Evolutionary conservation across 805 yeast species (phyloP).

Genomic region (Saturnispora ahearnii): DNA sequence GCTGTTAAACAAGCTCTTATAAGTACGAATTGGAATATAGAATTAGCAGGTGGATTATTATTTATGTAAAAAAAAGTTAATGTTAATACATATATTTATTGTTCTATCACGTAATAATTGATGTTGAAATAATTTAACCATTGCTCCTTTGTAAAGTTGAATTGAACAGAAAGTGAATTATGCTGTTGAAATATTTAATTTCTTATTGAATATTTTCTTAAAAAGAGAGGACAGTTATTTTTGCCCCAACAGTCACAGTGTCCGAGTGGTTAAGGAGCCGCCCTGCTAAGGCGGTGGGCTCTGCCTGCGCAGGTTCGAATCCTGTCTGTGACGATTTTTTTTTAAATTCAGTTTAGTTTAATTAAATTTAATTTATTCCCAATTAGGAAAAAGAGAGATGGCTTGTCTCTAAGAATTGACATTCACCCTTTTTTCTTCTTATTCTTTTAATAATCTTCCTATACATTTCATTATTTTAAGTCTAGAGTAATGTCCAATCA

Average conservation of each 20-base stretch:
- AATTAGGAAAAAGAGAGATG: not conserved
- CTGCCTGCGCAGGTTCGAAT: slow-evolving; percentile 98
- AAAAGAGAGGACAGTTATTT: not conserved
- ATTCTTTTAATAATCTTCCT: too few relatives aligned
- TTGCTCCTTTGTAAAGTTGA: too few relatives aligned
- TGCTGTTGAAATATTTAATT: too few relatives aligned
- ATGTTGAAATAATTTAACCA: too few relatives aligned
- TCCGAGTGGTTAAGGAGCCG: slow-evolving; percentile 72
- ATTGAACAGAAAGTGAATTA: too few relatives aligned
- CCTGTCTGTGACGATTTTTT: slow-evolving; percentile 92
- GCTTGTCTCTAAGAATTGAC: not conserved
- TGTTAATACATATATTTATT: not conserved
- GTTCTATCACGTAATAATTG: too few relatives aligned
- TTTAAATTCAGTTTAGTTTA: slow-evolving; percentile 11
- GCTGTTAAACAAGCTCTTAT: slow-evolving; percentile 60
- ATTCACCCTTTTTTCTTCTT: not conserved
- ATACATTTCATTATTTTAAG: not conserved
- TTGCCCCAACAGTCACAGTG: slow-evolving; percentile 39
- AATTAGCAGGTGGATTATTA: slow-evolving; percentile 74
- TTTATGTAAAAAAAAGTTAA: slow-evolving; percentile 28
- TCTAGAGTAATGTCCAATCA: not conserved
- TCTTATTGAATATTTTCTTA: too few relatives aligned
- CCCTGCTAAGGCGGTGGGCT: slow-evolving; percentile 85
- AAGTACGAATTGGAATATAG: slow-evolving; percentile 68
- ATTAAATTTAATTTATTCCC: not conserved